Conservation (phyloP, 2,329 filamentous ascomycete species). For the Fusarium tjaetaba region DNA sequence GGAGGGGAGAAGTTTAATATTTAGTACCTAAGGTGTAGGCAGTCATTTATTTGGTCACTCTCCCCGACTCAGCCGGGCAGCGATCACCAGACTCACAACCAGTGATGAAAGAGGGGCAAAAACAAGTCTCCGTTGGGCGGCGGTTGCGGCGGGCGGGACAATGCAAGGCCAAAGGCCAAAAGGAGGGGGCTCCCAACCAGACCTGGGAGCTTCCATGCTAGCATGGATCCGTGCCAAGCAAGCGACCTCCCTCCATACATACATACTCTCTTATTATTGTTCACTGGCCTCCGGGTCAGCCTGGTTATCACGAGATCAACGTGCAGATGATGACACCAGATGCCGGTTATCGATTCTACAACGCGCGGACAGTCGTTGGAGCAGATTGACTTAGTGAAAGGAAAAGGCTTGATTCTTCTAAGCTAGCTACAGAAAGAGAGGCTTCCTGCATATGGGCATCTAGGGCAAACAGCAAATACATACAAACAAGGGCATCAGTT, state of each 20-base stretch:
- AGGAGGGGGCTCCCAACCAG: slow-evolving; percentile 24
- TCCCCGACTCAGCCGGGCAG: slow-evolving; percentile 37
- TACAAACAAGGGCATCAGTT: too few species aligned
- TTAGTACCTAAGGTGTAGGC: background rate
- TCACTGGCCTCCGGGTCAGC: background rate
- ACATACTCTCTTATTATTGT: background rate
- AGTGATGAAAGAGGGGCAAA: slow-evolving; percentile 39
- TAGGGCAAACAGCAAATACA: too few species aligned
- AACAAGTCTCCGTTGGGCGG: background rate
- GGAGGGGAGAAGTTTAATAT: background rate
- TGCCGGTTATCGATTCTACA: background rate
- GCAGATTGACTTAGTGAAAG: background rate
- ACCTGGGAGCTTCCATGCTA: background rate
- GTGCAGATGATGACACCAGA: background rate
- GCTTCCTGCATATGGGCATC: too few species aligned
- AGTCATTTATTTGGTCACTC: slow-evolving; percentile 41
- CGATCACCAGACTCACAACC: slow-evolving; percentile 43
- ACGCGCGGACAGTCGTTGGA: background rate
- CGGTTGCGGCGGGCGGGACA: slow-evolving; percentile 12
- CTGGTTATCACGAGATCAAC: background rate
- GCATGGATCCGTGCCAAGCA: background rate
- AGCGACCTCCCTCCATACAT: background rate
- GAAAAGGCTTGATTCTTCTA: too few species aligned
- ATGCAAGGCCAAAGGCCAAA: background rate
- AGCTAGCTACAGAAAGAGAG: too few species aligned